These are phyloP conservation scores for Vaucheria bursata DNA, from an alignment of 352 stramenopile genomes.

Conservation along the genomic window DNA sequence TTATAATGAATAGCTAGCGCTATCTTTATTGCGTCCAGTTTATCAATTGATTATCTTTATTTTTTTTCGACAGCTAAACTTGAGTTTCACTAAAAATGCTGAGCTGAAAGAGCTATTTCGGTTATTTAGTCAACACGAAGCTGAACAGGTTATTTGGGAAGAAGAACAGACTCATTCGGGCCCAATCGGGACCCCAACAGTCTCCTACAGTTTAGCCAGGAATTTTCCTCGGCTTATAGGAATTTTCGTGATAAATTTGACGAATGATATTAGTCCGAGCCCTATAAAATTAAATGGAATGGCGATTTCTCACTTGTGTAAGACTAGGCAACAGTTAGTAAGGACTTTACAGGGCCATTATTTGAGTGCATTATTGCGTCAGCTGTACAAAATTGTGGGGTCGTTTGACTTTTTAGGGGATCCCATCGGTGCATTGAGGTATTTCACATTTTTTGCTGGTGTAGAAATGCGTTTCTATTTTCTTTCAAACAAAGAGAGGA, in stretches of 20 bases:
- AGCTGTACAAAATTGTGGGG: slow-evolving; percentile 49
- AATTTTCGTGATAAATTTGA: slow-evolving; percentile 46
- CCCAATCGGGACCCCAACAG: neutral
- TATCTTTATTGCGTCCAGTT: too few relatives aligned
- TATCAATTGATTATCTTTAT: too few relatives aligned
- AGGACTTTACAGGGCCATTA: slow-evolving; percentile 43
- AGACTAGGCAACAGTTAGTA: slow-evolving; percentile 35
- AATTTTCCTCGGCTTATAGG: slow-evolving; percentile 35
- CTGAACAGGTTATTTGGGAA: slow-evolving; percentile 43
- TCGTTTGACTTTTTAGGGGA: slow-evolving; percentile 46
- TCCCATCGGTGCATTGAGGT: slow-evolving; percentile 34
- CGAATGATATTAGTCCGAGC: slow-evolving; percentile 39
- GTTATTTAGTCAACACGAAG: slow-evolving; percentile 23
- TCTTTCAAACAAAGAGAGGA: too few relatives aligned
- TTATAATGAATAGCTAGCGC: too few relatives aligned
- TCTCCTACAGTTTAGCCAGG: neutral
- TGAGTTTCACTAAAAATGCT: slow-evolving; percentile 49
- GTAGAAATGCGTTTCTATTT: too few relatives aligned
- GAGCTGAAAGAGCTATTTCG: slow-evolving; percentile 41
- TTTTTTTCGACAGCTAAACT: slow-evolving; percentile 33
- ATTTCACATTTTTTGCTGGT: too few relatives aligned
- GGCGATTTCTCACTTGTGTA: slow-evolving; percentile 43
- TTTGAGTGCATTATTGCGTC: slow-evolving; percentile 33
- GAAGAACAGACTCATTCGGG: neutral
- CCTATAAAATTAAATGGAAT: slow-evolving; percentile 41